Base-by-base conservation (phyloP, 805 yeast species). In the Kluyveromyces wickerhamii region DNA sequence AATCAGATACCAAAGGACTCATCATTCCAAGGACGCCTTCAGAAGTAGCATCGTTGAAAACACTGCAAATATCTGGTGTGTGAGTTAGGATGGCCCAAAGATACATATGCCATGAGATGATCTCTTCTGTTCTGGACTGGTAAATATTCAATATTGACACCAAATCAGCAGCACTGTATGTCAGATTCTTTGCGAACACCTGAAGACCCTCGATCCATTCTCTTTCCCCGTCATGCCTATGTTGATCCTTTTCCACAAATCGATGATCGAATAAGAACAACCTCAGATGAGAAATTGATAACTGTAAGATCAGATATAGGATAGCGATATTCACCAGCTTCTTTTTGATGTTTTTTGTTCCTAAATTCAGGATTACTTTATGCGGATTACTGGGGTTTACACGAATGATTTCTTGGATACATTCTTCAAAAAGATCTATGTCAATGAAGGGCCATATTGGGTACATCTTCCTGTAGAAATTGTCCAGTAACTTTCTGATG, bases 21-120 rank as follows among this genome's bases (percentile, higher is more conserved):
- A 54, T 45, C 6, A 54, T 29, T 20, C 58, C 53, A 12, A 45
- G 40, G 4, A 57, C 42, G 8, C 52, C 45, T 41, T 52, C 60
- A 3, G 60, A 48, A 13, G 60, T 22, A 5, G 20, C n/a, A 17
- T 31, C 34, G 10, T 23, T 11, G 21, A 31, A 24, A 3, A 31
- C 21, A 12, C 22, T 24, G 10, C 28, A 24, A 14, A 22, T 12
- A 9, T 31, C 34, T 4, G 34, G 34, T 13, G 21, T 13, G 13
- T 23, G 12, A 11, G 28, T 22, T 23, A 23, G 18, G 7, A 31
- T 23, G 10, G 11, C 18, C 34, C 34, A 31, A 13, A 31, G 15
- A 4, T 16, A 22, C 12, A 31, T 9, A 21, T 31, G 28, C 27
- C 28, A 31, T 11, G 22, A 23, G 8, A 31, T 16, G 10, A 23